Percentiles rank a stretch among this genome's conserved stretches.
Conservation (phyloP, 192 early-diverging fungal genomes). For the Chytriomyces sp. region DNA sequence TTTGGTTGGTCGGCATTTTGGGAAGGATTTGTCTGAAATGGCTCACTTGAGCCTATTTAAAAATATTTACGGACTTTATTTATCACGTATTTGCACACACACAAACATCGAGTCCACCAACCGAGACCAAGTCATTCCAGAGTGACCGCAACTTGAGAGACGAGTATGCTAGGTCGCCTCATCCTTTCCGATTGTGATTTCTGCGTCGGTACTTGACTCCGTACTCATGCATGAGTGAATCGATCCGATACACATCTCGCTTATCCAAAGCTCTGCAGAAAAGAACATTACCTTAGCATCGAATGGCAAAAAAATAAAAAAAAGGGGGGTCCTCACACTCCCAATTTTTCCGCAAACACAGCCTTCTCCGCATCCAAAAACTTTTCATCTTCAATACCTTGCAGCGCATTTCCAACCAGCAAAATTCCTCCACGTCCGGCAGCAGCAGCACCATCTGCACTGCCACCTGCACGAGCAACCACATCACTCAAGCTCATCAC, state of each 20-base stretch:
- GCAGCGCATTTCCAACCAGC: background rate
- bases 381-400: conserved; percentile 7
- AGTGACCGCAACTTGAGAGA: too few relatives aligned
- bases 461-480: background rate
- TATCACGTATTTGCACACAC: too few relatives aligned
- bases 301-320: background rate
- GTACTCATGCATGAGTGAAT: conserved; percentile 32
- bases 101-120: too few relatives aligned
- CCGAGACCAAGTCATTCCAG: too few relatives aligned
- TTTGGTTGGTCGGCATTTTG: too few relatives aligned
- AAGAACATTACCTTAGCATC: background rate
- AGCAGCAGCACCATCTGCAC: background rate
- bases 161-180: background rate
- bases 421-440: too few relatives aligned
- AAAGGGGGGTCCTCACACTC: background rate
- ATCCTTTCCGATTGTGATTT: conserved; percentile 8
- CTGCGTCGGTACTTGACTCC: conserved; percentile 30
- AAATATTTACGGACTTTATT: too few relatives aligned
- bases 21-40: background rate
- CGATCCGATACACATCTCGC: conserved; percentile 25
- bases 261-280: conserved; percentile 11
- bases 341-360: conserved; percentile 2
- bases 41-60: too few relatives aligned
- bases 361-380: conserved; percentile 3
- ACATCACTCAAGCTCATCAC: conserved; percentile 6